These are phyloP conservation scores for Penicillium angulare DNA, from an alignment of 495 filamentous ascomycete species.

Conservation along the genomic window DNA sequence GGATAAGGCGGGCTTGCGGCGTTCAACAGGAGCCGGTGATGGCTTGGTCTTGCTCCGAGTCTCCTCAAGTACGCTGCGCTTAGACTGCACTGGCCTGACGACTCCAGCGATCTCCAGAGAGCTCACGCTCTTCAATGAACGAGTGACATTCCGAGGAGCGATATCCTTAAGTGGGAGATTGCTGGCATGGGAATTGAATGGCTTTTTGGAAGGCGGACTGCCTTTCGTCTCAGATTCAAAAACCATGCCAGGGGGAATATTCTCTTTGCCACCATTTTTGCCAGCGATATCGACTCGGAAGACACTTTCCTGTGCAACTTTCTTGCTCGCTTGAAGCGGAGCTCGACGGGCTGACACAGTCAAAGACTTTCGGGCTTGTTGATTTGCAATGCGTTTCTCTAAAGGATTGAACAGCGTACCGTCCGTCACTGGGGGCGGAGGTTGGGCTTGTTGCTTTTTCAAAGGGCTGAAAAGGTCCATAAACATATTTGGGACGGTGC, in stretches of 20 bases:
- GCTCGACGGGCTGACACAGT: conserved; percentile 26
- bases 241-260: conserved; percentile 38
- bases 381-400: conserved; percentile 28
- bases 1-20: too few relatives aligned
- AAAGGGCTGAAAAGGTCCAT: conserved; percentile 42
- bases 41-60: conserved; percentile 10
- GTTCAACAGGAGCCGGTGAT: not conserved
- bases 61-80: conserved; percentile 9
- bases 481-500: conserved; percentile 39
- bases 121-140: not conserved
- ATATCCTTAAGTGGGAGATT: not conserved
- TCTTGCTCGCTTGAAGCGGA: conserved; percentile 37
- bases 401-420: conserved; percentile 23
- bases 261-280: conserved; percentile 49
- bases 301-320: conserved; percentile 30
- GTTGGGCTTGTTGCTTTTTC: conserved; percentile 14
- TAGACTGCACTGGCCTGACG: not conserved
- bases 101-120: conserved; percentile 1
- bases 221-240: conserved; percentile 17
- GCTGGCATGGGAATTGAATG: not conserved
- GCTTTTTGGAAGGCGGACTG: not conserved
- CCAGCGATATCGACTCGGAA: conserved; percentile 35
- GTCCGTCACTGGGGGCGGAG: conserved; percentile 3
- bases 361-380: conserved; percentile 26
- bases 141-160: not conserved